Conservation (phyloP, 2,329 filamentous ascomycete species). For the Verticillium isaacii region DNA sequence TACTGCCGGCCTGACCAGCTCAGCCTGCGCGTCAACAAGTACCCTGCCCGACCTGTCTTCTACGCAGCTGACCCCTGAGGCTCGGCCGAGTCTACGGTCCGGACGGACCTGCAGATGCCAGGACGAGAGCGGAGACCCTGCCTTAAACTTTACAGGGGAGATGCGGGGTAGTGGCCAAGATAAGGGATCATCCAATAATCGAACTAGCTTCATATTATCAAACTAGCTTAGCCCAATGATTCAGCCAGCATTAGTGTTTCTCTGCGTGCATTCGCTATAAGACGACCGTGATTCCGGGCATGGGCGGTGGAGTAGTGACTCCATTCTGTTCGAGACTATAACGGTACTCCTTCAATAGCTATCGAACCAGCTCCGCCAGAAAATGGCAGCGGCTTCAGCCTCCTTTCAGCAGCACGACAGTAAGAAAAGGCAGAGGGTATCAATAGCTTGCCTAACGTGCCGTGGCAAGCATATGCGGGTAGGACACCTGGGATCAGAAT, state of each 20-base stretch:
- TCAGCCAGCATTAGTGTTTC: not conserved
- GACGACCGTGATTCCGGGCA: not conserved
- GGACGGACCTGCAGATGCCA: not conserved
- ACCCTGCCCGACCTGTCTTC: not conserved
- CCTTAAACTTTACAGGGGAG: not conserved
- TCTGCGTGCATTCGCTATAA: not conserved
- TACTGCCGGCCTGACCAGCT: conserved; percentile 35
- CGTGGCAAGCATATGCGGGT: conserved; percentile 11
- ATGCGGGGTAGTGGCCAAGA: not conserved
- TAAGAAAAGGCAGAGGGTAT: conserved; percentile 11
- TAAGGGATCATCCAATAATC: not conserved
- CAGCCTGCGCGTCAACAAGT: conserved; percentile 6
- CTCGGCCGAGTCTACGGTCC: not conserved
- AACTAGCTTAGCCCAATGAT: not conserved
- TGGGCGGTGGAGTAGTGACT: not conserved
- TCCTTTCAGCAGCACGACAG: not conserved
- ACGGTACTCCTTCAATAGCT: not conserved
- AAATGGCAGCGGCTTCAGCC: not conserved
- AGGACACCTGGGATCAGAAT: not conserved
- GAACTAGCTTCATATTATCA: not conserved
- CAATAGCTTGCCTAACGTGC: conserved; percentile 12
- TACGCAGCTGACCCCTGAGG: not conserved
- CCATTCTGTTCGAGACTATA: not conserved
- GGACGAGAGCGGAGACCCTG: not conserved
- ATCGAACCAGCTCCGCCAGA: not conserved